A percentile compares a stretch with the other conserved stretches of the same genome.
Evolutionary conservation across 257 asterid genomes (phyloP).

Genomic region (Solanum verrucosum): DNA sequence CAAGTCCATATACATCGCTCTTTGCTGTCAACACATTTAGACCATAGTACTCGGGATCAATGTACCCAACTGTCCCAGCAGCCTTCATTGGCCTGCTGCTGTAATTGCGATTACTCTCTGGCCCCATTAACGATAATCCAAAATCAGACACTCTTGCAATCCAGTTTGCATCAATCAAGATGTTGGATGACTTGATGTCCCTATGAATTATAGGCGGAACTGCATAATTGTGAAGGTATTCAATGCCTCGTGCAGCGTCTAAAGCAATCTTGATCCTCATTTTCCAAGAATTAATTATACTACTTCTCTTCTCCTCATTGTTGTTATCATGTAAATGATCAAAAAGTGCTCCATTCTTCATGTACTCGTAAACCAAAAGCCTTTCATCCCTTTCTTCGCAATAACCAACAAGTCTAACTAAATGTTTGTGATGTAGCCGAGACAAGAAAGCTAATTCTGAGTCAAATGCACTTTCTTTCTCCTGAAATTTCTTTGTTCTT

Average conservation of each 20-base stretch:
- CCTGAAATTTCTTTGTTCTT: conserved; percentile 56
- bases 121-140: conserved; percentile 62
- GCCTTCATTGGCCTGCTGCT: conserved; percentile 39
- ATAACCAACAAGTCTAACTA: conserved; percentile 65
- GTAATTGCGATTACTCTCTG: conserved; percentile 33
- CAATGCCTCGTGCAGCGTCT: conserved; percentile 84
- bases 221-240: conserved; percentile 74
- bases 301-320: conserved; percentile 49
- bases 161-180: conserved; percentile 64
- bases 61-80: conserved; percentile 81
- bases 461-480: conserved; percentile 79
- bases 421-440: conserved; percentile 84
- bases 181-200: conserved; percentile 80
- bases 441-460: conserved; percentile 73
- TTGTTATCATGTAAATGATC: conserved; percentile 59
- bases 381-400: conserved; percentile 79
- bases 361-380: conserved; percentile 66
- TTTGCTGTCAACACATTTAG: conserved; percentile 67
- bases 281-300: conserved; percentile 65
- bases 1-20: conserved; percentile 84
- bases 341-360: conserved; percentile 81
- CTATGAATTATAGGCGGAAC: conserved; percentile 87
- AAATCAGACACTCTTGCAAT: conserved; percentile 76
- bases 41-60: conserved; percentile 73
- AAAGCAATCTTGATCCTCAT: conserved; percentile 64